These are phyloP conservation scores for Adansonia grandidieri DNA, from an alignment of 441 rosid genomes.

Conservation along the genomic window DNA sequence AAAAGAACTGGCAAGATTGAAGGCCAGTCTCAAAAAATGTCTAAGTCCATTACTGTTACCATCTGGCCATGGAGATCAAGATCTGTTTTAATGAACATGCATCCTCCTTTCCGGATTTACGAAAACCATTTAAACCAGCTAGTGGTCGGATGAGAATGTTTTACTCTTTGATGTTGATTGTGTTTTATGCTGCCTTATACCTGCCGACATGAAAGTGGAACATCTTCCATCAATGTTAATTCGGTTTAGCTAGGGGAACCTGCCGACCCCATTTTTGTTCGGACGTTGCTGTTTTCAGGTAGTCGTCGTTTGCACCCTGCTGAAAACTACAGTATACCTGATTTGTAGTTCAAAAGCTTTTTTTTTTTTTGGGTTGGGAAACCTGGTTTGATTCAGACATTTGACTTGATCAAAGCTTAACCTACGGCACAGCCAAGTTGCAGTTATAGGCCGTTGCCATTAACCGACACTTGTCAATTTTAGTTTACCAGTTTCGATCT, in stretches of 20 bases:
- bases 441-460: neutral
- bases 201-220: slow-evolving; percentile 13
- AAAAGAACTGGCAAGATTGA: neutral
- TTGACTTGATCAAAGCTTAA: neutral
- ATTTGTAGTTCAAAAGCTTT: neutral
- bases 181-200: neutral
- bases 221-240: slow-evolving; percentile 18
- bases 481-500: neutral
- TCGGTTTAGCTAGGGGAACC: neutral
- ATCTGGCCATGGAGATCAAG: neutral
- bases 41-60: neutral
- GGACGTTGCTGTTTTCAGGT: neutral
- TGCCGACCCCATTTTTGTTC: slow-evolving; percentile 15
- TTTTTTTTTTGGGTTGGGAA: neutral
- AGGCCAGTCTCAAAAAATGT: neutral
- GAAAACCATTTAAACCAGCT: neutral
- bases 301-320: neutral
- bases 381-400: slow-evolving; percentile 5
- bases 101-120: neutral
- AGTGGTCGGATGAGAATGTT: slow-evolving; percentile 13
- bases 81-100: neutral
- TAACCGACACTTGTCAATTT: neutral
- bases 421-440: neutral
- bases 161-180: neutral
- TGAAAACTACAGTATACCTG: neutral